phyloP scores from a whole-genome alignment of 73 alveolate species.

The Blepharisma stoltei region DNA sequence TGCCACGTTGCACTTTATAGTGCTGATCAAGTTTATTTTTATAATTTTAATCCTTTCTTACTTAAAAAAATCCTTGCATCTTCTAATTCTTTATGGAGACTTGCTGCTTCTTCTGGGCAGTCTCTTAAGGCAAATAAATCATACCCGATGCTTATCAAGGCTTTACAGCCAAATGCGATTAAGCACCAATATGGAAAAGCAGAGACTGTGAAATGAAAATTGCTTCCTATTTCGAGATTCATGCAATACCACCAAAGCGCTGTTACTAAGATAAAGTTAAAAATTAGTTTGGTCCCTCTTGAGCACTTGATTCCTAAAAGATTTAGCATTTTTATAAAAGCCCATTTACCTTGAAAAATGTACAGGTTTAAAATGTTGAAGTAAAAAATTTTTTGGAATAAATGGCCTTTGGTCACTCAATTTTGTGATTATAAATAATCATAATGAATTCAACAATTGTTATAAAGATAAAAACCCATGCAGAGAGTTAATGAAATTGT shows the following conservation, averaged over 20 bases:
- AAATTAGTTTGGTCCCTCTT: slow-evolving; percentile 15
- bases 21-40: too few species aligned
- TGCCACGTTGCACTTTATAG: too few species aligned
- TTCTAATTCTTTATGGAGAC: slow-evolving; percentile 4
- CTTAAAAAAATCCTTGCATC: slow-evolving; percentile 14
- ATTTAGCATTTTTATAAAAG: slow-evolving; percentile 9
- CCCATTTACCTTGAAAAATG: too few species aligned
- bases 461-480: too few species aligned
- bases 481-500: too few species aligned
- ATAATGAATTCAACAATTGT: too few species aligned
- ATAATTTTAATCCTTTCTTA: slow-evolving; percentile 16
- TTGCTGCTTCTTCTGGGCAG: neutral
- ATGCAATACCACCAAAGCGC: slow-evolving; percentile 13
- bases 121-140: slow-evolving; percentile 2
- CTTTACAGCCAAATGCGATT: neutral
- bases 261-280: neutral
- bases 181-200: slow-evolving; percentile 25
- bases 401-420: too few species aligned
- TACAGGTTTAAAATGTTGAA: too few species aligned
- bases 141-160: neutral
- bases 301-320: slow-evolving; percentile 13
- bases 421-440: too few species aligned
- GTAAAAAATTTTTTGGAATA: too few species aligned
- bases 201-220: neutral
- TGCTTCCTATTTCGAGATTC: slow-evolving; percentile 1